A percentile compares a stretch with the other conserved stretches of the same genome.
phyloP scores from a whole-genome alignment of 345 rosid genomes.

The Arabis alpina region DNA sequence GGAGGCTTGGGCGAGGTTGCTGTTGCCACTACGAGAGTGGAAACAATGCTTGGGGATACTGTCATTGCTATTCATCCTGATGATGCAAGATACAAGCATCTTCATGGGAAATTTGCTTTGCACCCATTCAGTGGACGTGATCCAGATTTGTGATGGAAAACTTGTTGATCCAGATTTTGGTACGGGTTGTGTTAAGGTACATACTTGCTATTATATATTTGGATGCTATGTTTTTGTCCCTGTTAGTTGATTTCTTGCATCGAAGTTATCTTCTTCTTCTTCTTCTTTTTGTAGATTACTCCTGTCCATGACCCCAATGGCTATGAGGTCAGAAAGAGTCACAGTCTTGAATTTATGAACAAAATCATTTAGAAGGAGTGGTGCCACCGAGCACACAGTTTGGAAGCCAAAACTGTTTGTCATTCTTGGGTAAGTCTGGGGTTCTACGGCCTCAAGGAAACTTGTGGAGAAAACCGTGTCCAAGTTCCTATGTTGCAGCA shows the following conservation, averaged over 20 bases:
- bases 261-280: conserved; percentile 8
- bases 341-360: conserved; percentile 75
- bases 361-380: no score
- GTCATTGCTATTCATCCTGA: conserved; percentile 95
- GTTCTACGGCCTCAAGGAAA: no score
- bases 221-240: conserved; percentile 19
- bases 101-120: conserved; percentile 83
- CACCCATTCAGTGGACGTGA: conserved; percentile 94
- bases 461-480: no score
- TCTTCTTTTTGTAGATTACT: conserved; percentile 69
- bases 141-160: conserved; percentile 72
- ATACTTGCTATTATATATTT: conserved; percentile 17
- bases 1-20: conserved; percentile 82
- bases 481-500: no score
- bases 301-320: conserved; percentile 99
- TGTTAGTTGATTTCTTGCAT: conserved; percentile 13
- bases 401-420: no score
- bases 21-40: conserved; percentile 97
- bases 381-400: no score
- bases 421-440: no score
- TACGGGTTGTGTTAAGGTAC: conserved; percentile 97
- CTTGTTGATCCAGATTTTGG: conserved; percentile 93
- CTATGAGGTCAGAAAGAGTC: conserved; percentile 91
- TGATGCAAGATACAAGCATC: conserved; percentile 77
- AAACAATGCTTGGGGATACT: conserved; percentile 97